These are phyloP conservation scores for Podila clonocystis DNA, from an alignment of 192 early-diverging fungal species.

Conservation along the genomic window DNA sequence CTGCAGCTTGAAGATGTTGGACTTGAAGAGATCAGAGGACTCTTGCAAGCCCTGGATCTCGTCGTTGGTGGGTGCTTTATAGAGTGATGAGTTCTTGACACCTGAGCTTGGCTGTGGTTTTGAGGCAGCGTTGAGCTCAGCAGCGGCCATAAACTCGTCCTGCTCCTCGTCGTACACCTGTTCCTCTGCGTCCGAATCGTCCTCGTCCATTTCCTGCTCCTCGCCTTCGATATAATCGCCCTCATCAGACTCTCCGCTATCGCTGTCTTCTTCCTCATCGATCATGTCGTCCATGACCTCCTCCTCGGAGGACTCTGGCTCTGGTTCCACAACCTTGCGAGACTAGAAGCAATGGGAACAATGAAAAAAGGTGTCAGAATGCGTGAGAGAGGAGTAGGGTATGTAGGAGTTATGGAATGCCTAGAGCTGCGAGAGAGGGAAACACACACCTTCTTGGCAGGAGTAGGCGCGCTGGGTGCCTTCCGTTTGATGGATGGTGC, in stretches of 20 bases:
- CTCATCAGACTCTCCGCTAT: slow-evolving; percentile 57
- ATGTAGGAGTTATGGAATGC: neutral
- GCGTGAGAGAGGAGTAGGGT: neutral
- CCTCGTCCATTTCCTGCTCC: slow-evolving; percentile 30
- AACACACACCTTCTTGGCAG: slow-evolving; percentile 34
- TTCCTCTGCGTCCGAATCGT: slow-evolving; percentile 21
- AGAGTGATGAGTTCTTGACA: slow-evolving; percentile 50
- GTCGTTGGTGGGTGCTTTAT: slow-evolving; percentile 72
- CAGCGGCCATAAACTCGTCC: slow-evolving; percentile 47
- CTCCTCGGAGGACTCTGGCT: slow-evolving; percentile 27
- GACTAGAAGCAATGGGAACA: slow-evolving; percentile 3
- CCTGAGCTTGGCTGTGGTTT: slow-evolving; percentile 28
- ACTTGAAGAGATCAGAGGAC: slow-evolving; percentile 84
- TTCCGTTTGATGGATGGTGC: slow-evolving; percentile 31
- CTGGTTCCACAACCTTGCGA: slow-evolving; percentile 34
- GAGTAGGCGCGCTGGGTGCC: slow-evolving; percentile 15
- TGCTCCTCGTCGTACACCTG: slow-evolving; percentile 42
- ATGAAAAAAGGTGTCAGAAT: neutral
- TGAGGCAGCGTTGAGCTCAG: slow-evolving; percentile 37
- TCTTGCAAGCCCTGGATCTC: slow-evolving; percentile 90
- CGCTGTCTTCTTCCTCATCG: slow-evolving; percentile 59
- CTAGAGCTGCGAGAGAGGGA: neutral
- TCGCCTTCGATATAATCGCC: slow-evolving; percentile 58
- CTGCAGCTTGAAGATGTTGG: slow-evolving; percentile 93
- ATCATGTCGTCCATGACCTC: slow-evolving; percentile 44